Evolutionary conservation across 1,284 basidiomycete genomes (phyloP), one percentile per base, ranked within the genome.

Genomic region (Ceratobasidium papillatum): DNA sequence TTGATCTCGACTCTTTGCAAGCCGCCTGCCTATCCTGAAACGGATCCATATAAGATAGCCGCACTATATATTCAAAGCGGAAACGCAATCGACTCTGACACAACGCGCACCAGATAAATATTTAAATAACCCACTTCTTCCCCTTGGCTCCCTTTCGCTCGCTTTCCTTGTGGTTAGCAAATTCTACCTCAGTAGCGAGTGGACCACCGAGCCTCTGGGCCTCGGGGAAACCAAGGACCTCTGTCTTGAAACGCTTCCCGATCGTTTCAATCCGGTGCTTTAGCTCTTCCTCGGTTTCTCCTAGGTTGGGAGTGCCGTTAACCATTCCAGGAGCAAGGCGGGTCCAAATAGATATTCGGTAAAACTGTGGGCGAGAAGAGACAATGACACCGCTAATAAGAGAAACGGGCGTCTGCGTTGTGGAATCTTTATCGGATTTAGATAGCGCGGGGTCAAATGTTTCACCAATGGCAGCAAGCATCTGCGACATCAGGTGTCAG

Each of bases 331-430:
- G 93, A 7, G 94, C 92, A 66, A 91, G 85, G 64, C 96, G 89
- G 61, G 97, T 99, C 97, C 97, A 99, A 85, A 99, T 96, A 75
- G 95, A 95, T 79, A 99, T 85, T 69, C 97, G 93, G 86, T 96
- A 99, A 83, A 99, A 99, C 81, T 95, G 94, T 73, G 95, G 94
- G 76, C 97, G 91, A 61, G 94, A 92, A 17, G 94, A 96, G 74
- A 99, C 91, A 80, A 99, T 98, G 62, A 99, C 96, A 74, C 97
- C 96, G 0, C 95, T 98, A 78, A 98, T 93, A 75, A 96, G 87
- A 14, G 93, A 92, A 77, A 87, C 84, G 1, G 87, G 85, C 25
- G 86, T 82, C 51, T 83, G 82, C 38, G 85, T 86, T 77, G 79
- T 79, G 38, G 79, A 81, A 80, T 88, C 88, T 77, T 85, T 81